Percentiles rank a stretch among this genome's conserved stretches.
Evolutionary conservation across 1,139 yeast species (phyloP).

Genomic region (Hansenula lynferdii): DNA sequence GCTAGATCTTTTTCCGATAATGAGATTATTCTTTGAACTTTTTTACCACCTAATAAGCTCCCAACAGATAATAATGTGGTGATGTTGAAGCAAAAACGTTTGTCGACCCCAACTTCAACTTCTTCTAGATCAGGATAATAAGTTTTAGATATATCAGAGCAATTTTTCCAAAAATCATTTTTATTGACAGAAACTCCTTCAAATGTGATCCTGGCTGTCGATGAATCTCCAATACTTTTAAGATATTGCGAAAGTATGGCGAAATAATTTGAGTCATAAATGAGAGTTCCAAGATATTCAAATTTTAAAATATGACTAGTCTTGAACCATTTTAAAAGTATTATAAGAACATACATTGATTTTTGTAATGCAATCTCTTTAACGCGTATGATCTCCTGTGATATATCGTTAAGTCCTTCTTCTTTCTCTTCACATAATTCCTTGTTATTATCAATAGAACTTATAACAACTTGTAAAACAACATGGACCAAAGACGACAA

Average conservation of each 20-base stretch:
- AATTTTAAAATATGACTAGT: slow-evolving; percentile 70
- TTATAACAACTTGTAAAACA: slow-evolving; percentile 53
- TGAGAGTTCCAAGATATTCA: slow-evolving; percentile 65
- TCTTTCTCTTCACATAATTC: slow-evolving; percentile 4
- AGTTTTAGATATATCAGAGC: too few relatives aligned
- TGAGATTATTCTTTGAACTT: slow-evolving; percentile 50
- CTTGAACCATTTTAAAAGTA: slow-evolving; percentile 74
- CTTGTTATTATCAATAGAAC: slow-evolving; percentile 34
- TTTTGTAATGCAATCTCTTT: slow-evolving; percentile 67
- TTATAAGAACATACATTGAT: slow-evolving; percentile 46
- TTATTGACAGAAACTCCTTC: too few relatives aligned
- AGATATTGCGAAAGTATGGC: slow-evolving; percentile 36
- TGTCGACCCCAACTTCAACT: too few relatives aligned
- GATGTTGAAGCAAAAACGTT: slow-evolving; percentile 38
- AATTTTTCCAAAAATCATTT: slow-evolving; percentile 40
- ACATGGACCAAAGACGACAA: slow-evolving; percentile 63
- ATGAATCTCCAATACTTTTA: slow-evolving; percentile 28
- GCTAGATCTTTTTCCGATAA: slow-evolving; percentile 53
- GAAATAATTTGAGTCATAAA: slow-evolving; percentile 70
- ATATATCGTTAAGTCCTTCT: slow-evolving; percentile 25
- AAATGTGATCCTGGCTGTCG: slow-evolving; percentile 37
- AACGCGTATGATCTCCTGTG: slow-evolving; percentile 44
- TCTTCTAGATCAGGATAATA: too few relatives aligned
- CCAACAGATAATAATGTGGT: slow-evolving; percentile 40
- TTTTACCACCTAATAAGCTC: slow-evolving; percentile 41